Evolutionary conservation across 2,329 filamentous ascomycete species (phyloP).

Genomic region (Alternaria ventricosa): DNA sequence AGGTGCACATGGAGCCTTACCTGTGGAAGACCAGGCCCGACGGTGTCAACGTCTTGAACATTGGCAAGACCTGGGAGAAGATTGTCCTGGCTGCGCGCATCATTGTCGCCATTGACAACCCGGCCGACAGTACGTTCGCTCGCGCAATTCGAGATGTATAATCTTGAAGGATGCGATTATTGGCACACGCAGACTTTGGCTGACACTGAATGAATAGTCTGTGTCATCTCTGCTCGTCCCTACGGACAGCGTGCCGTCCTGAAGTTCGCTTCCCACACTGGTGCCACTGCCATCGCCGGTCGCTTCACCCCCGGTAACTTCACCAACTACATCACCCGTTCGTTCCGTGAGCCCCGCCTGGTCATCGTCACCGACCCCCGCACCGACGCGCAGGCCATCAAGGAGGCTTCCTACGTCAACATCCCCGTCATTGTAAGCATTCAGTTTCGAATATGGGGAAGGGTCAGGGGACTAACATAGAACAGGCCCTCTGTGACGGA

Average conservation of each 20-base stretch:
- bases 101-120: constrained; percentile 99
- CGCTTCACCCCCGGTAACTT: constrained; percentile 99
- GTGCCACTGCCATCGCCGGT: constrained; percentile 96
- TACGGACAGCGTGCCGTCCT: constrained; percentile 99
- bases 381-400: constrained; percentile 99
- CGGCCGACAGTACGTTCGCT: constrained; percentile 79
- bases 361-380: constrained; percentile 99
- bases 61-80: constrained; percentile 99
- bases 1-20: constrained; percentile 99
- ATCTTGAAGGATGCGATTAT: constrained; percentile 6
- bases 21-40: constrained; percentile 99
- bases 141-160: constrained; percentile 5
- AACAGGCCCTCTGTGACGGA: constrained; percentile 89
- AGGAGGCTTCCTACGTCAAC: constrained; percentile 99
- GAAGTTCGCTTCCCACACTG: constrained; percentile 99
- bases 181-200: constrained; percentile 2
- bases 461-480: constrained; percentile 11
- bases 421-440: constrained; percentile 83
- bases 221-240: constrained; percentile 98
- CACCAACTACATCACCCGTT: constrained; percentile 99
- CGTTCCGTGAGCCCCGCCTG: constrained; percentile 99
- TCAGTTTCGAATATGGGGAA: too few species aligned
- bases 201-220: constrained; percentile 36
- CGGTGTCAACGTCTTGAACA: constrained; percentile 98
- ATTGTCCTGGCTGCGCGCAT: constrained; percentile 98